Conservation (phyloP, 441 rosid genomes). For the Gossypium schwendimanii region DNA sequence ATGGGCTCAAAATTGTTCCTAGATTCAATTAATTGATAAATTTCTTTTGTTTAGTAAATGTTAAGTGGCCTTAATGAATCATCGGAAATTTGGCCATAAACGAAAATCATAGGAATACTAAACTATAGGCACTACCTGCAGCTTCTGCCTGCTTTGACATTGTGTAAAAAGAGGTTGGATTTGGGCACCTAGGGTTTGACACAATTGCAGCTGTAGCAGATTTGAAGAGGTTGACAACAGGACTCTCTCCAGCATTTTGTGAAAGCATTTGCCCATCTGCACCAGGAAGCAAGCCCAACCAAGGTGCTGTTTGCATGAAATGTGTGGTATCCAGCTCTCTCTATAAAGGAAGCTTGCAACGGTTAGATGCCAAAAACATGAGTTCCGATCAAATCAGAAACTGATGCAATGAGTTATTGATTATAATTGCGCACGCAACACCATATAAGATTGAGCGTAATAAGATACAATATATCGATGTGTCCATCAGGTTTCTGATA, state of each 20-base stretch:
- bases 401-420: background rate
- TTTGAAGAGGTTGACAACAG: conserved; percentile 83
- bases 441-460: background rate
- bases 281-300: conserved; percentile 86
- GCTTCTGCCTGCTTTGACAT: conserved; percentile 99
- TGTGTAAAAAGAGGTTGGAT: conserved; percentile 80
- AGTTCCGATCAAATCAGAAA: conserved; percentile 11
- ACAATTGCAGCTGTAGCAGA: conserved; percentile 74
- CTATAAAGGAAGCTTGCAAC: conserved; percentile 38
- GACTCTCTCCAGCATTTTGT: conserved; percentile 78
- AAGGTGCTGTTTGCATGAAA: conserved; percentile 95
- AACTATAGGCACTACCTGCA: conserved; percentile 56
- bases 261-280: conserved; percentile 84
- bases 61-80: conserved; percentile 1
- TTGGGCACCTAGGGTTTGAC: conserved; percentile 69
- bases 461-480: background rate
- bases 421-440: background rate
- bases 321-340: conserved; percentile 81
- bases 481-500: background rate
- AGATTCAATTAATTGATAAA: background rate
- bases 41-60: background rate
- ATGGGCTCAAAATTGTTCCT: background rate
- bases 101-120: background rate
- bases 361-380: conserved; percentile 20
- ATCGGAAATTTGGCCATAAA: background rate